phyloP scores from a whole-genome alignment of 495 filamentous ascomycete genomes.

The Margaritispora aquatica region DNA sequence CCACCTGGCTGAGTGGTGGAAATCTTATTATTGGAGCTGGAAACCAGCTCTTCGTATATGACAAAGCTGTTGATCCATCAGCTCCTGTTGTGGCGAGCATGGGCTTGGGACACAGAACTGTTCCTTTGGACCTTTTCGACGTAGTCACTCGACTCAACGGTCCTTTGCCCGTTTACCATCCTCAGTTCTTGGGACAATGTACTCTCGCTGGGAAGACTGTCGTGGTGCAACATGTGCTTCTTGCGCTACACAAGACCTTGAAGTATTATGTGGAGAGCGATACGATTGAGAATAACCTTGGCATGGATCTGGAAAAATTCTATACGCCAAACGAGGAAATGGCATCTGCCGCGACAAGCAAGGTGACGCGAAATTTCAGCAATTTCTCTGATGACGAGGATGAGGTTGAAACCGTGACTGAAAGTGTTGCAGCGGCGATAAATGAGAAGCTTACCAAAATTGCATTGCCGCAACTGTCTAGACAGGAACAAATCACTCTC shows the following conservation, averaged over 20 bases:
- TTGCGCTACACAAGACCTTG: slow-evolving; percentile 68
- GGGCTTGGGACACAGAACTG: slow-evolving; percentile 47
- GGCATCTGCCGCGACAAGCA: slow-evolving; percentile 38
- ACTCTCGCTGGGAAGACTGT: slow-evolving; percentile 73
- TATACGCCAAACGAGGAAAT: slow-evolving; percentile 35
- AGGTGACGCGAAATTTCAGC: slow-evolving; percentile 48
- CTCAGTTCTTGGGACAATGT: slow-evolving; percentile 84
- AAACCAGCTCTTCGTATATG: slow-evolving; percentile 87
- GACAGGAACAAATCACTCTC: slow-evolving; percentile 83
- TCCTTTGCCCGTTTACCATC: slow-evolving; percentile 87
- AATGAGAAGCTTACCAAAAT: slow-evolving; percentile 72
- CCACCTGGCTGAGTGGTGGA: slow-evolving; percentile 80
- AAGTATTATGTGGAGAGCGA: slow-evolving; percentile 84
- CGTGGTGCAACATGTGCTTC: slow-evolving; percentile 68
- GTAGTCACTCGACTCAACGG: slow-evolving; percentile 79
- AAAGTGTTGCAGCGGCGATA: slow-evolving; percentile 62
- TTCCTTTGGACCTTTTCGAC: slow-evolving; percentile 63
- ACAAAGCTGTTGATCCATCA: slow-evolving; percentile 60
- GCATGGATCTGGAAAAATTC: slow-evolving; percentile 66
- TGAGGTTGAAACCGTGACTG: slow-evolving; percentile 58
- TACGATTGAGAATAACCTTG: slow-evolving; percentile 70
- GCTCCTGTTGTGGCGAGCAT: slow-evolving; percentile 59
- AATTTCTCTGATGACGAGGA: slow-evolving; percentile 50
- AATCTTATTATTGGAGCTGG: slow-evolving; percentile 83
- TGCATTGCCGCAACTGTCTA: slow-evolving; percentile 75